A percentile compares a stretch with the other conserved stretches of the same genome.
These are phyloP conservation scores for Camelina neglecta DNA, from an alignment of 345 rosid genomes.

Conservation along the genomic window DNA sequence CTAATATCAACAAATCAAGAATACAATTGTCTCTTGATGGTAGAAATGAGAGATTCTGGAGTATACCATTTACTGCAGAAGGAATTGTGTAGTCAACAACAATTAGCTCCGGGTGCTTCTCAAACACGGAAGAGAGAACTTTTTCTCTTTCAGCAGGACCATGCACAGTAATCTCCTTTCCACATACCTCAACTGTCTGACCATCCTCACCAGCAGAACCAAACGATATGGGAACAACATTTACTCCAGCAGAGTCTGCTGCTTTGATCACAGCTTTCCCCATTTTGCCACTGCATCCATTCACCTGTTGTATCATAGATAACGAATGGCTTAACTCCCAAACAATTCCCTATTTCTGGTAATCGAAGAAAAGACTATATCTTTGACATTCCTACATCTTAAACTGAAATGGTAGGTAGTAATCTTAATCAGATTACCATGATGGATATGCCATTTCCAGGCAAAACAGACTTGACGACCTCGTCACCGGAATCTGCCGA, in stretches of 20 bases:
- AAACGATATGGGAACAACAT: slow-evolving; percentile 74
- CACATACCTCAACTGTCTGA: slow-evolving; percentile 64
- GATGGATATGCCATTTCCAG: slow-evolving; percentile 48
- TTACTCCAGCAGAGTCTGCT: slow-evolving; percentile 84
- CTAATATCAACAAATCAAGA: background rate
- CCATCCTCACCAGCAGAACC: slow-evolving; percentile 75
- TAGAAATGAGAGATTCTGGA: background rate
- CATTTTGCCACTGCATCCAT: slow-evolving; percentile 87
- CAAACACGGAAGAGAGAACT: slow-evolving; percentile 62
- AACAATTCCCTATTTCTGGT: background rate
- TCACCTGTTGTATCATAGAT: slow-evolving; percentile 59
- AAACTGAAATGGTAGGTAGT: background rate
- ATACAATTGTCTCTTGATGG: background rate
- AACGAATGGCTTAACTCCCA: background rate
- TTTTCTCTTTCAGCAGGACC: slow-evolving; percentile 77
- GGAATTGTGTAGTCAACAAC: slow-evolving; percentile 91
- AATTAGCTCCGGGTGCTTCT: slow-evolving; percentile 72
- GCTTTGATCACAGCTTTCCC: slow-evolving; percentile 90
- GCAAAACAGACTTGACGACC: slow-evolving; percentile 37
- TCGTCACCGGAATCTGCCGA: slow-evolving; percentile 34
- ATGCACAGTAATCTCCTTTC: slow-evolving; percentile 68
- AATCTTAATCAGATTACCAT: slow-evolving; percentile 45
- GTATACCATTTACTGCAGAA: slow-evolving; percentile 79
- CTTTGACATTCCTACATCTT: slow-evolving; percentile 8
- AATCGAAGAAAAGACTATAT: slow-evolving; percentile 10